These are phyloP conservation scores for Phytophthora crassamura DNA, from an alignment of 352 stramenopile genomes.

Conservation along the genomic window DNA sequence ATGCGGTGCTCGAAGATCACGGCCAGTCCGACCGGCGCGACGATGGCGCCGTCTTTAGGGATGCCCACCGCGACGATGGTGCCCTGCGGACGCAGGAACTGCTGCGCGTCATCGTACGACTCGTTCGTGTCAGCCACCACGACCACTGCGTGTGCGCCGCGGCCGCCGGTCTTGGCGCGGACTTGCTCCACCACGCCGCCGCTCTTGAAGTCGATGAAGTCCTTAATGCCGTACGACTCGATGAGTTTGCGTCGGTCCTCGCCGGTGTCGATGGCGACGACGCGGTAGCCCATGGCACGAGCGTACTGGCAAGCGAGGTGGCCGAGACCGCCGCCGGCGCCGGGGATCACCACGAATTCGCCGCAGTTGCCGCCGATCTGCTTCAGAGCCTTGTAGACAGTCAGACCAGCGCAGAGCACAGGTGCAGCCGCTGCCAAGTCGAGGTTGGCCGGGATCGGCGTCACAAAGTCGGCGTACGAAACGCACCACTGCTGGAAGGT, in stretches of 20 bases:
- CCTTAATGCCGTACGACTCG: constrained; percentile 59
- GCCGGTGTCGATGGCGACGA: constrained; percentile 73
- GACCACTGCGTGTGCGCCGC: constrained; percentile 65
- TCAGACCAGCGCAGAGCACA: constrained; percentile 89
- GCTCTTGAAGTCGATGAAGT: constrained; percentile 77
- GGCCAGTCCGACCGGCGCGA: constrained; percentile 37
- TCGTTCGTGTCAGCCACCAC: constrained; percentile 72
- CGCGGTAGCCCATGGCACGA: constrained; percentile 60
- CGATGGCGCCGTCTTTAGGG: constrained; percentile 50
- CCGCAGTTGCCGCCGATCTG: constrained; percentile 50
- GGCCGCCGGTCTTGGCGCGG: constrained; percentile 43
- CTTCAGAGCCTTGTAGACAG: constrained; percentile 79
- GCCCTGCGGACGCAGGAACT: constrained; percentile 72
- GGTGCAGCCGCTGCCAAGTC: constrained; percentile 53
- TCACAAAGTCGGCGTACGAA: constrained; percentile 78
- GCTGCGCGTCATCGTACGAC: constrained; percentile 54
- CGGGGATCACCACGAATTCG: constrained; percentile 63
- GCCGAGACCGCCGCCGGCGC: constrained; percentile 72
- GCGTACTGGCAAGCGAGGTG: constrained; percentile 84
- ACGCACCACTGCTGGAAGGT: constrained; percentile 72
- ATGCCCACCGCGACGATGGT: constrained; percentile 72
- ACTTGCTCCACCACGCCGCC: constrained; percentile 52
- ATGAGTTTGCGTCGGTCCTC: constrained; percentile 67
- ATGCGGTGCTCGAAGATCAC: constrained; percentile 52
- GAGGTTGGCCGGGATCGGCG: constrained; percentile 70